Conservation (phyloP, 2,329 filamentous ascomycete species). For the Fusarium sp. region DNA sequence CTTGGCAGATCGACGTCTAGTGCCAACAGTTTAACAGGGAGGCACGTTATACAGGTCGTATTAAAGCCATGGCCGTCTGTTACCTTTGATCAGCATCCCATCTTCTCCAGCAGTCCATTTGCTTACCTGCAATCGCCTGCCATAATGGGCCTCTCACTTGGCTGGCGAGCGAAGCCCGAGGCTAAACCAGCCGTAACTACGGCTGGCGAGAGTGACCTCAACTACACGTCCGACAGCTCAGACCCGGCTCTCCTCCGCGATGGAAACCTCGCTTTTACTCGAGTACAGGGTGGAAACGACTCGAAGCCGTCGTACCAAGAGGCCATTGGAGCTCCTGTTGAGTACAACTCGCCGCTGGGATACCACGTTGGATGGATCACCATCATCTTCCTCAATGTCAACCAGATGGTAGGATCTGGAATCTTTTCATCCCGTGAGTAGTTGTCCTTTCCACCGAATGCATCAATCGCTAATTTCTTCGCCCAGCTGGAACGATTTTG, state of each 20-base stretch:
- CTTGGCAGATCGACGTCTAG: slow-evolving; percentile 1
- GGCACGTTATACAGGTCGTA: not conserved
- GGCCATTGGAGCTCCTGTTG: slow-evolving; percentile 71
- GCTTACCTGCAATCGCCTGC: not conserved
- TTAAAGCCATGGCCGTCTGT: not conserved
- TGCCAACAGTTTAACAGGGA: not conserved
- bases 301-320: slow-evolving; percentile 67
- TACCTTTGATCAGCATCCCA: not conserved
- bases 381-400: slow-evolving; percentile 70
- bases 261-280: slow-evolving; percentile 34
- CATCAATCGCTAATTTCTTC: not conserved
- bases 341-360: slow-evolving; percentile 68
- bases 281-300: slow-evolving; percentile 59
- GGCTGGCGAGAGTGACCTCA: slow-evolving; percentile 46
- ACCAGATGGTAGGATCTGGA: slow-evolving; percentile 73
- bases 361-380: slow-evolving; percentile 68
- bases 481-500: slow-evolving; percentile 59
- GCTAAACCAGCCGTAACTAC: not conserved
- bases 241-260: slow-evolving; percentile 32
- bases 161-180: not conserved
- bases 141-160: slow-evolving; percentile 5
- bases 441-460: accelerated
- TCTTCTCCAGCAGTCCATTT: not conserved
- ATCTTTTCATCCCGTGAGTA: slow-evolving; percentile 73
- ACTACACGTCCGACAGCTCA: slow-evolving; percentile 49